Conservation (phyloP, 768 basidiomycete species). For the Leccinum uliginosum region DNA sequence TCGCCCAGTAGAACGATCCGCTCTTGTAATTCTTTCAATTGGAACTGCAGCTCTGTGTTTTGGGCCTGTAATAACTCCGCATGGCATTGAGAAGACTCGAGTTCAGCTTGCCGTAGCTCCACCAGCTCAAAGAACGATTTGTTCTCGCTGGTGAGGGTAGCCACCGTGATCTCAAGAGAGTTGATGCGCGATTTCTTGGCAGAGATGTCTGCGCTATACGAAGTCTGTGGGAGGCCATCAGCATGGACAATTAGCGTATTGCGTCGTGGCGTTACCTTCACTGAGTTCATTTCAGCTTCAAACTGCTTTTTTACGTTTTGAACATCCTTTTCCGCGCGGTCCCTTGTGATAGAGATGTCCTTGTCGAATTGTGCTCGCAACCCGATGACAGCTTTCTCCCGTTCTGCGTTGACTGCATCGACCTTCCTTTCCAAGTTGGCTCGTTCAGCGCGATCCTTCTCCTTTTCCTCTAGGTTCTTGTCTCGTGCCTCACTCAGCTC, state of each 20-base stretch:
- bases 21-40: slow-evolving; percentile 76
- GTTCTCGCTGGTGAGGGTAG: slow-evolving; percentile 68
- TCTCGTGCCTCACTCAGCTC: slow-evolving; percentile 51
- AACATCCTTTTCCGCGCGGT: slow-evolving; percentile 73
- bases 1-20: slow-evolving; percentile 67
- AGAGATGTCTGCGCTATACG: slow-evolving; percentile 64
- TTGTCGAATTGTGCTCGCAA: slow-evolving; percentile 69
- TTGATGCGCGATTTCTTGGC: slow-evolving; percentile 58
- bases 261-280: slow-evolving; percentile 50
- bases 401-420: slow-evolving; percentile 54
- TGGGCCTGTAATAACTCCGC: slow-evolving; percentile 72
- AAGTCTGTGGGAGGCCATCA: slow-evolving; percentile 41
- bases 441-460: slow-evolving; percentile 43
- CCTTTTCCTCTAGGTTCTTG: slow-evolving; percentile 47
- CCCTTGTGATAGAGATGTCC: slow-evolving; percentile 56
- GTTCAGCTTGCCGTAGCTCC: slow-evolving; percentile 84
- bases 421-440: slow-evolving; percentile 59
- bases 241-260: slow-evolving; percentile 5
- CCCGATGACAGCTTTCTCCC: slow-evolving; percentile 56
- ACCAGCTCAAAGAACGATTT: slow-evolving; percentile 79
- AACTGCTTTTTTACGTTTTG: slow-evolving; percentile 60
- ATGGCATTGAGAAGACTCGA: slow-evolving; percentile 77
- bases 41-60: slow-evolving; percentile 81
- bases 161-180: slow-evolving; percentile 67
- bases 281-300: slow-evolving; percentile 69